Evolutionary conservation across 2,329 filamentous ascomycete species (phyloP).

Genomic region (Teratosphaeriaceae sp.): DNA sequence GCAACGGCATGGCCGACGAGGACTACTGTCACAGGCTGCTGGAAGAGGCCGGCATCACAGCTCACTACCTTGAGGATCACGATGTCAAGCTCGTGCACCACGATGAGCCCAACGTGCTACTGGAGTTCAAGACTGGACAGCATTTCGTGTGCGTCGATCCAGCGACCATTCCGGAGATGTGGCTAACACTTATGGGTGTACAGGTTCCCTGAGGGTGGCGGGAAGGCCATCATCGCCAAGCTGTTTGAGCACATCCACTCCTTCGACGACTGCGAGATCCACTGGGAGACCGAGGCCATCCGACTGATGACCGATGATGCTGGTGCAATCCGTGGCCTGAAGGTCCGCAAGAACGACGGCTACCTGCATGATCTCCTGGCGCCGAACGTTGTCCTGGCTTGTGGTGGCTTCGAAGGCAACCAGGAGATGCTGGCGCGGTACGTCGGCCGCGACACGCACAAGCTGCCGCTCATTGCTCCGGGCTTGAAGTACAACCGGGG

Average conservation of each 20-base stretch:
- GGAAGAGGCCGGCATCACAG: constrained; percentile 31
- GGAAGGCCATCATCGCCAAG: constrained; percentile 33
- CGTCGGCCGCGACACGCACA: constrained; percentile 32
- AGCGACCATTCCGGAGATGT: neutral
- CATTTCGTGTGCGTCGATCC: constrained; percentile 26
- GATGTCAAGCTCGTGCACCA: constrained; percentile 33
- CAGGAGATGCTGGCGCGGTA: constrained; percentile 37
- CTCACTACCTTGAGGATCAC: constrained; percentile 32
- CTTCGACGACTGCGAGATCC: constrained; percentile 30
- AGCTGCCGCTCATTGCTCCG: constrained; percentile 36
- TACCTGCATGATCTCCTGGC: constrained; percentile 29
- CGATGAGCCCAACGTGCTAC: constrained; percentile 34
- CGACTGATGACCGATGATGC: constrained; percentile 29
- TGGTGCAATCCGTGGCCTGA: constrained; percentile 32
- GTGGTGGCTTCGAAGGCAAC: constrained; percentile 38
- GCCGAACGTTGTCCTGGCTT: constrained; percentile 33
- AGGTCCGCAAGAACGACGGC: constrained; percentile 34
- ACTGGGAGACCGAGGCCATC: constrained; percentile 35
- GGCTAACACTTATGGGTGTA: neutral
- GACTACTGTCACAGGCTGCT: constrained; percentile 36
- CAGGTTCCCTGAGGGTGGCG: constrained; percentile 32
- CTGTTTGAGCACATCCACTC: constrained; percentile 32
- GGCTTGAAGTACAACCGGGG: constrained; percentile 36
- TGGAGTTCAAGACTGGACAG: constrained; percentile 37
- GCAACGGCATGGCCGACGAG: constrained; percentile 33